Evolutionary conservation across 345 rosid genomes (phyloP), one percentile per base, ranked within the genome.

Genomic region (Bretschneidera sinensis): DNA sequence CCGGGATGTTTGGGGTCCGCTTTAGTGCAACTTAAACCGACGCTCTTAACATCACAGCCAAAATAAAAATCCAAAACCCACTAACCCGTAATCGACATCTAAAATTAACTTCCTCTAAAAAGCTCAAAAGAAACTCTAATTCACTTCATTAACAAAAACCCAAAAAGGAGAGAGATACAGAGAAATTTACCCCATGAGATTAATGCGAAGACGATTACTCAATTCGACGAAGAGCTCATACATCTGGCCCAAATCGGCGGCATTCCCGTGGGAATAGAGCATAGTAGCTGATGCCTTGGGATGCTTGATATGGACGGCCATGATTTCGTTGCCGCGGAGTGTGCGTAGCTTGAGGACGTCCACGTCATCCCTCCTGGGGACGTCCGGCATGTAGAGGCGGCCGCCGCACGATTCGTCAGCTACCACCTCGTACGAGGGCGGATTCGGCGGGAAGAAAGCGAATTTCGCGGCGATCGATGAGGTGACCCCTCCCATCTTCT

Each of bases 161-260:
- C 18, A n/a, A 55, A 55, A 31, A 54, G 22, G 35, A 39, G 8
- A 53, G 50, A 63, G 43, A 48, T 9, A 19, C 9, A 10, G 43
- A 59, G 54, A 17, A 52, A 68, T n/a, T 34, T 81, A 94, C 99
- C 97, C 99, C 90, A 94, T 76, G 50, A 94, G 84, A 71, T 90
- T 89, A 61, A 90, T 76, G 35, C 87, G 85, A 59, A 94, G 91
- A 43, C 90, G 97, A 70, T 80, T 83, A 65, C 89, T 80, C 50
- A 94, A 78, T 72, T 90, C 96, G 34, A 85, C 83, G 55, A 94
- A 94, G 23, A 94, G 96, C 76, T 94, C 97, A 64, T 80, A 81
- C 96, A 94, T 86, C 63, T 94, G 99, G 0, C 97, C 97, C 66
- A 94, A 74, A 73, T 94, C 97, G 49, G 99, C 99, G 1, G 99